These are phyloP conservation scores for Aspergillus amoenus DNA, from an alignment of 2,329 filamentous ascomycete genomes.

Conservation along the genomic window DNA sequence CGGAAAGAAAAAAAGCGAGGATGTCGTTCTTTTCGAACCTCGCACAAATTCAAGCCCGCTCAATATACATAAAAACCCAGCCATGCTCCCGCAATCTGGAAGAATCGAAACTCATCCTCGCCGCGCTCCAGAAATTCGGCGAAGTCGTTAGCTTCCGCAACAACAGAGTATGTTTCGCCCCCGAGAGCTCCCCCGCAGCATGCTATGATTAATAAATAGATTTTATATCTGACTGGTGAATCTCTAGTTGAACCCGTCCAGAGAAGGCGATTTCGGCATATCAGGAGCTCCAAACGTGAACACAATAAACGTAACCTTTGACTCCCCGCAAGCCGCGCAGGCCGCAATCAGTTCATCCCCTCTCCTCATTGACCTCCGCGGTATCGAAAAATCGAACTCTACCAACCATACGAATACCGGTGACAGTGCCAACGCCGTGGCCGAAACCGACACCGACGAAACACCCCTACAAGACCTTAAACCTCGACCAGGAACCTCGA, in stretches of 20 bases:
- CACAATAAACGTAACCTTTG: constrained; percentile 37
- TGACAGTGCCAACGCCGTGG: too few relatives aligned
- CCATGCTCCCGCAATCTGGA: constrained; percentile 29
- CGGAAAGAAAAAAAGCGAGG: background rate
- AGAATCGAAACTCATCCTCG: constrained; percentile 37
- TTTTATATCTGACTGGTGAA: background rate
- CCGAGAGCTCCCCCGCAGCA: too few relatives aligned
- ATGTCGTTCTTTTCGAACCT: constrained; percentile 17
- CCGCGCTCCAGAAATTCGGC: constrained; percentile 42
- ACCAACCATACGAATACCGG: background rate
- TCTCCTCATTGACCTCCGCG: background rate
- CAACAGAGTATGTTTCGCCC: constrained; percentile 6
- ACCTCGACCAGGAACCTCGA: background rate
- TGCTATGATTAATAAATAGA: too few relatives aligned
- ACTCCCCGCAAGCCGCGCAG: constrained; percentile 33
- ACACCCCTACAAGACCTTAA: background rate
- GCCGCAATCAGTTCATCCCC: constrained; percentile 35
- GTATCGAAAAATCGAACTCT: background rate
- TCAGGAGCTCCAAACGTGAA: constrained; percentile 8
- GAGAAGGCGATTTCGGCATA: background rate
- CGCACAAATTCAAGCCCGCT: constrained; percentile 11
- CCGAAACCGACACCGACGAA: background rate
- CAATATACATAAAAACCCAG: constrained; percentile 32
- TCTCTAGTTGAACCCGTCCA: too few relatives aligned
- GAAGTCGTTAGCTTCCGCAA: constrained; percentile 41